These are phyloP conservation scores for Rubus idaeus DNA, from an alignment of 306 rosid genomes.

Conservation along the genomic window DNA sequence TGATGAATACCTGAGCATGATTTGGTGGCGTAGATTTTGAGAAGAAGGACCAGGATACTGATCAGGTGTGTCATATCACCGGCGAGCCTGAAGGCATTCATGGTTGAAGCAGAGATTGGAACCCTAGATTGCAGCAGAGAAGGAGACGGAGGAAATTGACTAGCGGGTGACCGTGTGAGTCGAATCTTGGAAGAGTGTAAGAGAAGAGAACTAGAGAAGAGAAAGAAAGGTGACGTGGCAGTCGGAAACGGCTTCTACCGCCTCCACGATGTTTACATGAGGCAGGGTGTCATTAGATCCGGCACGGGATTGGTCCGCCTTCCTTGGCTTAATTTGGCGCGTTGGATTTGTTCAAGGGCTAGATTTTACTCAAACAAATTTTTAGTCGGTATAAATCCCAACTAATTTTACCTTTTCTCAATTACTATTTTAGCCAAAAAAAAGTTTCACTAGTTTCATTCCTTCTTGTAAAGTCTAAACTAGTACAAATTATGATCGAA, in stretches of 20 bases:
- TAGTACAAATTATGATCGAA: too few relatives aligned
- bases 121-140: constrained; percentile 34
- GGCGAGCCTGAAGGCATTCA: constrained; percentile 90
- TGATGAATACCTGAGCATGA: constrained; percentile 70
- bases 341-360: not conserved
- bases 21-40: constrained; percentile 95
- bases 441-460: too few relatives aligned
- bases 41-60: constrained; percentile 84
- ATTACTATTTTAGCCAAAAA: too few relatives aligned
- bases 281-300: not conserved
- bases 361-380: not conserved
- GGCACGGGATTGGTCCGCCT: not conserved
- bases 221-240: constrained; percentile 37
- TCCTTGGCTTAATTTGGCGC: not conserved
- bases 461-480: too few relatives aligned
- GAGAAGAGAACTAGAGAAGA: not conserved
- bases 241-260: constrained; percentile 13
- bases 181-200: not conserved
- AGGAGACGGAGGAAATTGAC: not conserved
- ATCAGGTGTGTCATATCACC: constrained; percentile 93
- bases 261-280: constrained; percentile 22
- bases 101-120: constrained; percentile 27
- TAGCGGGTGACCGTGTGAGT: not conserved
- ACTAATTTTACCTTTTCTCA: too few relatives aligned
- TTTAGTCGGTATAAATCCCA: too few relatives aligned